These are phyloP conservation scores for Pilasporangium apinafurcum DNA, from an alignment of 352 stramenopile genomes.

Conservation along the genomic window DNA sequence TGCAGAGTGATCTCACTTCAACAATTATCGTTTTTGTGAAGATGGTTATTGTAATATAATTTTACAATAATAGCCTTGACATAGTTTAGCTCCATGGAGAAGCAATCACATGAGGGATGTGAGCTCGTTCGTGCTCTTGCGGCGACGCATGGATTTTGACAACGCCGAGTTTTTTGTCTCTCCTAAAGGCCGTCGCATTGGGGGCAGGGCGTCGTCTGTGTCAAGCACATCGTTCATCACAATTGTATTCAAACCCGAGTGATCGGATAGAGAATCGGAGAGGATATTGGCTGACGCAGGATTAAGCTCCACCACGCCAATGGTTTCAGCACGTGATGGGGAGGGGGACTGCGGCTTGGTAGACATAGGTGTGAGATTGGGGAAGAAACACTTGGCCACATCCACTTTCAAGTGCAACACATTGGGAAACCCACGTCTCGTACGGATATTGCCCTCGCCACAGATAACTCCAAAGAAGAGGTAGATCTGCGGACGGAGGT, in stretches of 20 bases:
- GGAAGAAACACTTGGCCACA: conserved; percentile 34
- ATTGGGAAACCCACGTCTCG: conserved; percentile 40
- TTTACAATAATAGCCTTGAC: no score
- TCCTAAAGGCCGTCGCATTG: conserved; percentile 11
- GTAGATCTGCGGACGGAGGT: conserved; percentile 47
- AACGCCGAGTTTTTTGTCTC: conserved; percentile 9
- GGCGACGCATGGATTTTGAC: conserved; percentile 37
- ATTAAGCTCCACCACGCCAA: no score
- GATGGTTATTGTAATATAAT: no score
- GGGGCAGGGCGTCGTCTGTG: no score
- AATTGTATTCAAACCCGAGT: no score
- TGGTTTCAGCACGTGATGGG: no score
- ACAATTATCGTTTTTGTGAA: no score
- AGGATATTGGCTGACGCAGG: no score
- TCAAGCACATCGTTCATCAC: no score
- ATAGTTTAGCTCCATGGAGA: no score
- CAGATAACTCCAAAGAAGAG: conserved; percentile 49
- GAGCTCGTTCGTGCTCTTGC: conserved; percentile 49
- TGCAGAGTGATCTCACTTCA: no score
- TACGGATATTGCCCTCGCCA: conserved; percentile 37
- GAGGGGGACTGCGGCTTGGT: conserved; percentile 1
- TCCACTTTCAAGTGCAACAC: conserved; percentile 49
- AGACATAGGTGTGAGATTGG: background rate
- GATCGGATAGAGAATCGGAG: no score
- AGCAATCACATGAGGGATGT: conserved; percentile 6